Conservation (phyloP, 352 stramenopile genomes). For the Phytophthora macrochlamydospora region DNA sequence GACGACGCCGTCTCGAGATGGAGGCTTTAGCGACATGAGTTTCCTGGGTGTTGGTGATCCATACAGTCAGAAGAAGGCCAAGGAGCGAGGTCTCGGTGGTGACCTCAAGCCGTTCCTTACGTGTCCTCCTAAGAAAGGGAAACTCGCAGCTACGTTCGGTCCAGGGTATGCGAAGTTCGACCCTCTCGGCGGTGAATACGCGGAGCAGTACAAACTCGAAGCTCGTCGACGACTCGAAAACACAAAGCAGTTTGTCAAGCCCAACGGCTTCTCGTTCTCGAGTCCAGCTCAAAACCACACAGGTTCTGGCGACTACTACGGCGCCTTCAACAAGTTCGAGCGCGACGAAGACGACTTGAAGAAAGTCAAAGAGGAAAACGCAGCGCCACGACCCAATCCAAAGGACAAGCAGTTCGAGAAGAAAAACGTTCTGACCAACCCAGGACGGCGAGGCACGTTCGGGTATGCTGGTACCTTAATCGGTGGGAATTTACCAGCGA, state of each 20-base stretch:
- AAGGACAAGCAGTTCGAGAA: constrained; percentile 74
- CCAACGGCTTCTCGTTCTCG: constrained; percentile 72
- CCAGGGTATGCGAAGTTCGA: constrained; percentile 70
- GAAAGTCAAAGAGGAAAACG: constrained; percentile 51
- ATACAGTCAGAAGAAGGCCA: constrained; percentile 50
- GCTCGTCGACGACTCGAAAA: constrained; percentile 71
- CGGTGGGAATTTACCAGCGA: constrained; percentile 47
- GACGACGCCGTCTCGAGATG: constrained; percentile 64
- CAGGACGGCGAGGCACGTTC: constrained; percentile 67
- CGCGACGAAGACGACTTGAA: constrained; percentile 69
- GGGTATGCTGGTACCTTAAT: constrained; percentile 79
- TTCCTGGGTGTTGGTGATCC: constrained; percentile 73
- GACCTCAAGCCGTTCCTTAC: constrained; percentile 79
- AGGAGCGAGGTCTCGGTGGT: constrained; percentile 56
- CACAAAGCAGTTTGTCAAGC: constrained; percentile 70
- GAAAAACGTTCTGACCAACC: constrained; percentile 72
- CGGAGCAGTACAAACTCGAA: constrained; percentile 76
- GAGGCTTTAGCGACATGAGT: constrained; percentile 75
- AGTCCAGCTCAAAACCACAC: constrained; percentile 66
- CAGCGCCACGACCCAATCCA: constrained; percentile 39
- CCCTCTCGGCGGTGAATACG: constrained; percentile 59
- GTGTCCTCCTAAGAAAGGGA: constrained; percentile 67
- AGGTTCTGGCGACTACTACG: constrained; percentile 73
- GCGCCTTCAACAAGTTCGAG: constrained; percentile 68
- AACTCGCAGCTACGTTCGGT: constrained; percentile 64